Percentiles rank a stretch among this genome's conserved stretches.
Conservation (phyloP, 1,284 basidiomycete genomes). For the Coniophora puteana region DNA sequence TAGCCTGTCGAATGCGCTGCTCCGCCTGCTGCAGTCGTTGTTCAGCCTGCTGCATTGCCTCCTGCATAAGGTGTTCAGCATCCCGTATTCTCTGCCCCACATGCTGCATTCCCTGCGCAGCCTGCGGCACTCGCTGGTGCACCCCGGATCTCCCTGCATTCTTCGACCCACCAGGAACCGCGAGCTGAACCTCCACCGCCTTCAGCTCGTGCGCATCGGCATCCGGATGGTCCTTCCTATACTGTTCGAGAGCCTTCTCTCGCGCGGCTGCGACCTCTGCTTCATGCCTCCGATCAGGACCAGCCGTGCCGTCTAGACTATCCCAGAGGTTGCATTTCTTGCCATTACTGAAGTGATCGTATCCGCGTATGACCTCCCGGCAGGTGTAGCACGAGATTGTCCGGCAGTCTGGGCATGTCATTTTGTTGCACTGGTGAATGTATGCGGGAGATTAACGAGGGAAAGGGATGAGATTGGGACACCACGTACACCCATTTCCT, state of each 20-base stretch:
- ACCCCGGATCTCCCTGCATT: too few relatives aligned
- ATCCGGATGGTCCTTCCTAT: constrained; percentile 52
- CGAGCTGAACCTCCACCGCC: too few relatives aligned
- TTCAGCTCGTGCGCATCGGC: constrained; percentile 49
- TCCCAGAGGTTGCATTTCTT: constrained; percentile 73
- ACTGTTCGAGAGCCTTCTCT: constrained; percentile 59
- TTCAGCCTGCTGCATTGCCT: too few relatives aligned
- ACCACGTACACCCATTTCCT: constrained; percentile 61
- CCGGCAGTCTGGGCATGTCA: constrained; percentile 66
- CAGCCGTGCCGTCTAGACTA: constrained; percentile 38
- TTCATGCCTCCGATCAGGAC: background rate
- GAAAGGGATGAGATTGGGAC: background rate
- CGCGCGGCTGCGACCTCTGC: constrained; percentile 66
- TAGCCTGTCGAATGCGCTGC: too few relatives aligned
- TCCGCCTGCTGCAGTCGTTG: too few relatives aligned
- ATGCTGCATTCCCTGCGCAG: too few relatives aligned
- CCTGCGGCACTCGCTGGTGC: too few relatives aligned
- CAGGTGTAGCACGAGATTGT: constrained; percentile 80
- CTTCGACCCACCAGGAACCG: too few relatives aligned
- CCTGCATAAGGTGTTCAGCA: too few relatives aligned
- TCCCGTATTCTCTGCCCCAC: too few relatives aligned
- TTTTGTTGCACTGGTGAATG: constrained; percentile 69
- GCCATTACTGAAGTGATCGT: constrained; percentile 74
- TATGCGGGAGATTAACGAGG: background rate
- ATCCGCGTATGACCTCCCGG: constrained; percentile 64